These are phyloP conservation scores for Dactylellina cionopaga DNA, from an alignment of 2,329 filamentous ascomycete genomes.

Conservation along the genomic window DNA sequence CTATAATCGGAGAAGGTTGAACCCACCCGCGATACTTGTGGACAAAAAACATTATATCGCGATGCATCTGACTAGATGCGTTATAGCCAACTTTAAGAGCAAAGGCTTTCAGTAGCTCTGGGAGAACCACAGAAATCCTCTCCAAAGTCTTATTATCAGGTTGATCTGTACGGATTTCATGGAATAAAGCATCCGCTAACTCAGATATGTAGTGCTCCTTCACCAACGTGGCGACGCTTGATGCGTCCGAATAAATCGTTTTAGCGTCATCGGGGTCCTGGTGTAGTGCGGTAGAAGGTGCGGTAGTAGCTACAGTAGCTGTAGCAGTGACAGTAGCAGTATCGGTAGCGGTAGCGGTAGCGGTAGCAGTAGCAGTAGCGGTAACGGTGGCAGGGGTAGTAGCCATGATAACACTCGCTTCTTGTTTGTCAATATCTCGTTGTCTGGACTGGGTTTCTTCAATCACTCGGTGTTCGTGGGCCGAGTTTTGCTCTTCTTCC, in stretches of 20 bases:
- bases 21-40: constrained; percentile 15
- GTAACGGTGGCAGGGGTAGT: neutral
- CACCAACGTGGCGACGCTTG: neutral
- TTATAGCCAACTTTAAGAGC: constrained; percentile 20
- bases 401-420: constrained; percentile 1
- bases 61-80: constrained; percentile 18
- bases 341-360: neutral
- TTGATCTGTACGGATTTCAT: neutral
- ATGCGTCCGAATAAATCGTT: constrained; percentile 24
- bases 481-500: neutral
- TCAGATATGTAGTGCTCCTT: constrained; percentile 12
- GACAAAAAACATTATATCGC: constrained; percentile 30
- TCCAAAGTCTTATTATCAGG: neutral
- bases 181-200: constrained; percentile 9
- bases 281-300: too few species aligned
- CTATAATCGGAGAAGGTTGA: neutral
- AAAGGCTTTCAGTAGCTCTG: constrained; percentile 13
- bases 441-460: neutral
- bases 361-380: neutral
- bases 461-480: neutral
- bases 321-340: neutral
- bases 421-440: too few species aligned
- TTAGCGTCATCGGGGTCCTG: neutral
- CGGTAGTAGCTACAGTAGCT: too few species aligned
- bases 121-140: neutral